Base-by-base conservation (phyloP, 164 flowering plant genomes). In the Echeveria elegans region DNA sequence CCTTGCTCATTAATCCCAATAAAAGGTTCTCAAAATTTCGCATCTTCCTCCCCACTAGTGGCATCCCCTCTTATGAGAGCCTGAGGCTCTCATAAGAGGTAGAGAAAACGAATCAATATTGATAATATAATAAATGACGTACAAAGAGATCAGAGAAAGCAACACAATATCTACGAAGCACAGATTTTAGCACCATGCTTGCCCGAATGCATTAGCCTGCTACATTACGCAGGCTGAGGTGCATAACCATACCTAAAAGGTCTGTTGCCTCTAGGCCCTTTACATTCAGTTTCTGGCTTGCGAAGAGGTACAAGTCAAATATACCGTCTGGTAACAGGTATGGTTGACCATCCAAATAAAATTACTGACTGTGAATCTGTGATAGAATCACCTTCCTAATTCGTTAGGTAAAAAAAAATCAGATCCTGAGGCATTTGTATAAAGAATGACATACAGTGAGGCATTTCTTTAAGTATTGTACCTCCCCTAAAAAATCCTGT, bases 71-170 rank as follows among this genome's bases (percentile, higher is more conserved):
- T 10, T 65, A n/a, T 21, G 29, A 52, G 58, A 21, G 7, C 12
- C 58, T 21, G 23, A 52, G n/a, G n/a, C n/a, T n/a, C n/a, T n/a
- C 6, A 14, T 7, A 48, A 48, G 62, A 77, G 82, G 86, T 79
- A 86, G 90, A 70, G 82, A 83, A n/a, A n/a, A n/a, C n/a, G n/a
- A n/a, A n/a, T n/a, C n/a, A n/a, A n/a, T n/a, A n/a, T n/a, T n/a
- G n/a, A n/a, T n/a, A n/a, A n/a, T 23, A 71, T 83, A 73, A 86
- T 78, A 62, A 65, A 79, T n/a, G 6, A 79, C 69, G 76, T 77
- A 74, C 70, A 77, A 71, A 64, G 83, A 75, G 77, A 63, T 86
- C 29, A 81, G 73, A 69, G 75, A 74, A 86, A 73, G 72, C 79
- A 81, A 71, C 78, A 81, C 68, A 73, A 28, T 5, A 69, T 63